phyloP scores from a whole-genome alignment of 495 filamentous ascomycete species.

The Neurospora sp. region DNA sequence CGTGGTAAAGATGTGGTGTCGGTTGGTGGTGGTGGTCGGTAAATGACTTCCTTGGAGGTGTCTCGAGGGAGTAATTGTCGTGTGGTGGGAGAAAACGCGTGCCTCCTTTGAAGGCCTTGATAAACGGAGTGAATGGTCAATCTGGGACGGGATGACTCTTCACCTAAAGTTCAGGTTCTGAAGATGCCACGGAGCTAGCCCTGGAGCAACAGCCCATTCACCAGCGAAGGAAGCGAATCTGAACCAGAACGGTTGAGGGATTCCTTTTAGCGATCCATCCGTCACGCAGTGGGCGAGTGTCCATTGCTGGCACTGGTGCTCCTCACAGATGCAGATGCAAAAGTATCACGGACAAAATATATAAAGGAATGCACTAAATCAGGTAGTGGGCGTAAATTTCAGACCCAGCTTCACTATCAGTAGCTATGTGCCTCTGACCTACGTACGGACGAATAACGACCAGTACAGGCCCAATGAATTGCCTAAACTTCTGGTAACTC shows the following conservation, averaged over 20 bases:
- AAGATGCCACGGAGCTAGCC: background rate
- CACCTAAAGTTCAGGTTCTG: background rate
- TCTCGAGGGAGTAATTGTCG: too few relatives aligned
- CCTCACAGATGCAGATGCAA: background rate
- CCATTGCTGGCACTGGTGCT: background rate
- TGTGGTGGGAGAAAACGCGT: background rate
- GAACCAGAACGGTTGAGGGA: background rate
- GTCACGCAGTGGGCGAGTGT: background rate
- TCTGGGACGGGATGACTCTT: too few relatives aligned
- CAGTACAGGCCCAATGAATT: background rate
- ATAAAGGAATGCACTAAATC: background rate
- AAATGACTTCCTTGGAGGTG: too few relatives aligned
- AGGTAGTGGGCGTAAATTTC: background rate
- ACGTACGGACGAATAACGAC: background rate
- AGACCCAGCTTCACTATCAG: background rate
- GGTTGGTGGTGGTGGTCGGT: too few relatives aligned
- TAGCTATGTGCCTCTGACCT: background rate
- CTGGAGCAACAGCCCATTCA: background rate
- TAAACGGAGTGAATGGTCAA: background rate
- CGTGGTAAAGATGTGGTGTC: too few relatives aligned
- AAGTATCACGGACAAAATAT: background rate
- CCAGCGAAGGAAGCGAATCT: background rate
- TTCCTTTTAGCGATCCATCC: background rate
- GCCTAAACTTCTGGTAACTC: background rate
- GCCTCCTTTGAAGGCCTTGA: background rate